Percentiles rank a stretch among this genome's conserved stretches.
Conservation (phyloP, 2,329 filamentous ascomycete genomes). For the Metarhizium rileyi region DNA sequence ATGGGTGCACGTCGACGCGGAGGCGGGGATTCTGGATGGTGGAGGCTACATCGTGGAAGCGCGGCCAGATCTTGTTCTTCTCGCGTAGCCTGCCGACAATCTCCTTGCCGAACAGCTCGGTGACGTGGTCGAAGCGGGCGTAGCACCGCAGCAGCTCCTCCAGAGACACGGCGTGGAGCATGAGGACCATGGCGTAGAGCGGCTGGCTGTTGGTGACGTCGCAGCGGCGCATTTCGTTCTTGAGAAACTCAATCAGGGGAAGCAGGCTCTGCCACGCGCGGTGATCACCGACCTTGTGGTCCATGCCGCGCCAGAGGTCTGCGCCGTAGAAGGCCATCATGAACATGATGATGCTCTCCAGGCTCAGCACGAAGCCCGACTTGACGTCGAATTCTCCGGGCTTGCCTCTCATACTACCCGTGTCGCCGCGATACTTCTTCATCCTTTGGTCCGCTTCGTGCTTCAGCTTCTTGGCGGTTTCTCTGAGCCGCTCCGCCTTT, state of each 20-base stretch:
- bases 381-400: slow-evolving; percentile 26
- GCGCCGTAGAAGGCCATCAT: slow-evolving; percentile 43
- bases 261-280: slow-evolving; percentile 33
- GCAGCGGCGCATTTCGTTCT: slow-evolving; percentile 28
- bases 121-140: slow-evolving; percentile 12
- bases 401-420: slow-evolving; percentile 13
- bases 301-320: slow-evolving; percentile 33
- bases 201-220: slow-evolving; percentile 26
- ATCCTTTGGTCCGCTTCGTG: slow-evolving; percentile 41
- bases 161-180: slow-evolving; percentile 34
- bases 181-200: slow-evolving; percentile 30
- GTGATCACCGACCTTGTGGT: slow-evolving; percentile 32
- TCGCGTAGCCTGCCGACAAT: slow-evolving; percentile 11
- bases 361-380: slow-evolving; percentile 31
- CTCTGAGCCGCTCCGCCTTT: slow-evolving; percentile 27
- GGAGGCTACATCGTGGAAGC: slow-evolving; percentile 21
- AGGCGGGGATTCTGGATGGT: slow-evolving; percentile 19
- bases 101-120: slow-evolving; percentile 5
- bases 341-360: slow-evolving; percentile 43
- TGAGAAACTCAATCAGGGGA: slow-evolving; percentile 32
- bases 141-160: slow-evolving; percentile 36
- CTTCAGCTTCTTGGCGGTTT: slow-evolving; percentile 41
- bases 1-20: slow-evolving; percentile 26
- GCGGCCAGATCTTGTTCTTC: slow-evolving; percentile 18
- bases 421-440: slow-evolving; percentile 15